A percentile compares a stretch with the other conserved stretches of the same genome.
phyloP scores from a whole-genome alignment of 768 basidiomycete genomes.

The Punctularia strigosozonata region DNA sequence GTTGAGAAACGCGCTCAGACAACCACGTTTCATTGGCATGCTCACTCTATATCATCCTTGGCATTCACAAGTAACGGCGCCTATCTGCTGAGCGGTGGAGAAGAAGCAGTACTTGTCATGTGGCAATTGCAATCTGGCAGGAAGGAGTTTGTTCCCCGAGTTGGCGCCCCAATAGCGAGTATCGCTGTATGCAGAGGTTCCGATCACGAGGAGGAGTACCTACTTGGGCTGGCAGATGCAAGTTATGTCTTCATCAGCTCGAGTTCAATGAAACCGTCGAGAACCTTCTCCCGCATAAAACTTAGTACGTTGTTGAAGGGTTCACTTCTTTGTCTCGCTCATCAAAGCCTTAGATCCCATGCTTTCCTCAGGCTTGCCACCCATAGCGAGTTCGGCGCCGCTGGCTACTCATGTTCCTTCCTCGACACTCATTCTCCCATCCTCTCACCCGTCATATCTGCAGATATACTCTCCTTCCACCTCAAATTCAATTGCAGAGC shows the following conservation, averaged over 20 bases:
- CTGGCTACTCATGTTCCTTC: constrained; percentile 68
- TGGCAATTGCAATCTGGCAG: constrained; percentile 89
- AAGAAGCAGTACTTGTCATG: constrained; percentile 92
- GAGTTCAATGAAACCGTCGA: constrained; percentile 56
- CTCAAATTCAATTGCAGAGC: constrained; percentile 65
- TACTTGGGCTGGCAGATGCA: constrained; percentile 74
- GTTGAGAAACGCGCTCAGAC: constrained; percentile 78
- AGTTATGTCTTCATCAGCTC: constrained; percentile 67
- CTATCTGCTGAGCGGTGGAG: constrained; percentile 87
- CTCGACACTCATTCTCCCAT: constrained; percentile 74
- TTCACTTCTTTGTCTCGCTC: not conserved
- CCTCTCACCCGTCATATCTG: constrained; percentile 91
- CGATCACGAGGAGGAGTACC: constrained; percentile 71
- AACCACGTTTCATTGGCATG: constrained; percentile 90
- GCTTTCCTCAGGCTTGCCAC: constrained; percentile 19
- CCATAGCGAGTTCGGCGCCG: constrained; percentile 39
- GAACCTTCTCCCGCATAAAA: constrained; percentile 68
- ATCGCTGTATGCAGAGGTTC: constrained; percentile 44
- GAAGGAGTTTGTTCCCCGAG: constrained; percentile 85
- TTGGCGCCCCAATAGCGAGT: constrained; percentile 77
- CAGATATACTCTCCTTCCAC: constrained; percentile 76
- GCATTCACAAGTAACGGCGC: constrained; percentile 86
- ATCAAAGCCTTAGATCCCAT: not conserved
- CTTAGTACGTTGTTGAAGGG: constrained; percentile 37
- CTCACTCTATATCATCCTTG: constrained; percentile 82